Conservation (phyloP, 805 yeast species). For the Sugiyamaella marilandica region DNA sequence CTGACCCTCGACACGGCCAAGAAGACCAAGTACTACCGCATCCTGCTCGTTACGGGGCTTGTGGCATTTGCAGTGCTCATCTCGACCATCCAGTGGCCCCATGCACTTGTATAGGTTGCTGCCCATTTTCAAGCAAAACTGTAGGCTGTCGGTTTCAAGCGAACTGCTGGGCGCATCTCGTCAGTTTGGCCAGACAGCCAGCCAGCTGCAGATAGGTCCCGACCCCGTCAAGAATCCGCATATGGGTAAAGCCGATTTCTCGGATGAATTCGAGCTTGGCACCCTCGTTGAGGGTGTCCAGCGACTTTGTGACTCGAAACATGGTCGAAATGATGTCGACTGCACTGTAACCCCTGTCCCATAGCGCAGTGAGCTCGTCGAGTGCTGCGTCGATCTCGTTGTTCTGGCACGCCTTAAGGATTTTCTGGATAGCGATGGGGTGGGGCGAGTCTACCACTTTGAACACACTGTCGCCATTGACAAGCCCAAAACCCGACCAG, state of each 20-base stretch:
- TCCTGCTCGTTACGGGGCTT: conserved; percentile 42
- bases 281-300: conserved; percentile 61
- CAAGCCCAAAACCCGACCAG: conserved; percentile 87
- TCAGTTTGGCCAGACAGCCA: conserved; percentile 58
- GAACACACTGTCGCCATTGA: conserved; percentile 89
- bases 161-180: not conserved
- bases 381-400: conserved; percentile 62
- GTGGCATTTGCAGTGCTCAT: conserved; percentile 32
- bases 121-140: no score
- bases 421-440: conserved; percentile 74
- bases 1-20: conserved; percentile 11
- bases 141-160: not conserved
- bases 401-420: conserved; percentile 45
- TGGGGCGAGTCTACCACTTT: conserved; percentile 96
- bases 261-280: conserved; percentile 70
- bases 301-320: conserved; percentile 77
- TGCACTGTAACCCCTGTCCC: conserved; percentile 90
- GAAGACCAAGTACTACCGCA: conserved; percentile 18
- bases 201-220: conserved; percentile 80
- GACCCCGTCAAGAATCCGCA: conserved; percentile 92
- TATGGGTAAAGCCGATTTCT: conserved; percentile 85
- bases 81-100: not conserved
- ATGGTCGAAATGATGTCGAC: conserved; percentile 88
- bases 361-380: conserved; percentile 58
- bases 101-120: not conserved